Base-by-base conservation (phyloP, 73 alveolate genomes). In the Strombidium stylifer region DNA sequence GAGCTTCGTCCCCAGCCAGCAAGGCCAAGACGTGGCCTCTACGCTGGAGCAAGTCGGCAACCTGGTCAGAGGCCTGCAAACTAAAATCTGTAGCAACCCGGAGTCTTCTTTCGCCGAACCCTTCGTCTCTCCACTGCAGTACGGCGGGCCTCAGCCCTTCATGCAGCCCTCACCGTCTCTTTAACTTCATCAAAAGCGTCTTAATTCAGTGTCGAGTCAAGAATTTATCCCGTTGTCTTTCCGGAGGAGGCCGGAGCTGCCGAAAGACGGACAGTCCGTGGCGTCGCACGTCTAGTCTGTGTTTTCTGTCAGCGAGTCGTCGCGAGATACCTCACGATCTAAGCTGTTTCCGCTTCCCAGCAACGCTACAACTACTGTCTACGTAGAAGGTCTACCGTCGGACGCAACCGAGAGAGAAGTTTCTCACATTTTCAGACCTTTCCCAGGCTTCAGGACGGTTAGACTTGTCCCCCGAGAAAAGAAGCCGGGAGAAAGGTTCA, bases 341-440 rank as follows among this genome's bases (percentile, higher is more conserved):
- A n/a, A 36, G n/a, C 23, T 69, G 7, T 37, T 79, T 56, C 90
- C 90, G 7, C 68, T 79, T 48, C 90, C 90, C 21, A 55, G 57
- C 25, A 79, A 79, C 37, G 96, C 98, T 2, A 89, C 98, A 14
- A 91, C 85, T 45, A 89, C 96, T 20, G 96, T 93, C 65, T 93
- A 93, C 50, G 96, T 93, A 24, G 98, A 93, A 65, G 98, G 98
- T 46, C 89, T 93, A 48, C 98, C 98, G 11, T 50, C 82, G 21
- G 98, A 89, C 59, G 94, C 98, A 4, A 46, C 86, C 12, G 98
- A 93, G 69, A 78, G 98, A 53, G 98, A 93, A 86, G 98, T 93
- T 27, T 89, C 98, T 30, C 98, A 86, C 66, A 80, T 93, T 35
- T 93, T 93, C 73, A 77, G 98, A 25, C 98, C 98, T 32, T 93